phyloP scores from a whole-genome alignment of 2,329 filamentous ascomycete genomes.

The Chaetomium strumarium region DNA sequence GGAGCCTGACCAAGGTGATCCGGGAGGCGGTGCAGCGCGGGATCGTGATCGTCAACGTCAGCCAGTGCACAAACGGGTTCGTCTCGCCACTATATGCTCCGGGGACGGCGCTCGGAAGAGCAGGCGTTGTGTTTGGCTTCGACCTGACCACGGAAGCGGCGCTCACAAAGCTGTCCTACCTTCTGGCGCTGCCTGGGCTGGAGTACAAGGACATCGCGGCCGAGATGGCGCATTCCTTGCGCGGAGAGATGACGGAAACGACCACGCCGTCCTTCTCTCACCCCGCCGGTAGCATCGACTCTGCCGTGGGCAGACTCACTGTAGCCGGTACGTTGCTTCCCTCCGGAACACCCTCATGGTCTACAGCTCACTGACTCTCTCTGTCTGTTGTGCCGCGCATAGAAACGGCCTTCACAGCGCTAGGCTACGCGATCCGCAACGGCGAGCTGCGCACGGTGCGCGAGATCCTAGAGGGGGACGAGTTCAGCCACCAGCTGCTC shows the following conservation, averaged over 20 bases:
- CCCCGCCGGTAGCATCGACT: conserved; percentile 50
- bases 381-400: not conserved
- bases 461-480: conserved; percentile 62
- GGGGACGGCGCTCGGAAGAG: conserved; percentile 69
- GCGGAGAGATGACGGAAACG: conserved; percentile 80
- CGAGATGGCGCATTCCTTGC: conserved; percentile 67
- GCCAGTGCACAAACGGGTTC: conserved; percentile 75
- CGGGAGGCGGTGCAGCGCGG: conserved; percentile 71
- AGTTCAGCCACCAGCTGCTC: conserved; percentile 49
- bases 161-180: conserved; percentile 82
- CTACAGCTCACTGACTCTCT: not conserved
- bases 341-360: not conserved
- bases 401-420: conserved; percentile 63
- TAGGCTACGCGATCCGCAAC: conserved; percentile 74
- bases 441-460: conserved; percentile 61
- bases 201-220: conserved; percentile 59
- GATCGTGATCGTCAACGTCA: conserved; percentile 84
- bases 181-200: conserved; percentile 64
- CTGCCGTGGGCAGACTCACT: conserved; percentile 39
- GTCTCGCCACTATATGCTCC: conserved; percentile 74
- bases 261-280: conserved; percentile 70
- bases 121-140: conserved; percentile 82
- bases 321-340: conserved; percentile 24
- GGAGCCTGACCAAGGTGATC: conserved; percentile 71
- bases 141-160: conserved; percentile 88